Conservation (phyloP, 2,329 filamentous ascomycete genomes). For the Hypoxylon sp. region DNA sequence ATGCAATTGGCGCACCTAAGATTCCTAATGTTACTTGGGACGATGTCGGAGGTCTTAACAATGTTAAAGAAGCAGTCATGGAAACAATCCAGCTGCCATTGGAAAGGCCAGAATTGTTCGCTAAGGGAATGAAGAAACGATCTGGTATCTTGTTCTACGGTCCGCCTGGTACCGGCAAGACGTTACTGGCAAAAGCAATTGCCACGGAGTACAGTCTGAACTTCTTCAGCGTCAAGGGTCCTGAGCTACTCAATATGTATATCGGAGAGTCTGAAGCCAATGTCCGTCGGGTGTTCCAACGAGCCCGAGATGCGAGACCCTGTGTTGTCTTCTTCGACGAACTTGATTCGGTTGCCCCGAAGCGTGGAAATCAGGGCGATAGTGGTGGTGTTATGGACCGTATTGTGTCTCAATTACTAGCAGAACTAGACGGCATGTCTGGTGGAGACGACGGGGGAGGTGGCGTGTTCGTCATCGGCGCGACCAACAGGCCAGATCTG, state of each 20-base stretch:
- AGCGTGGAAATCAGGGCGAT: constrained; percentile 96
- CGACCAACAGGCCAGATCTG: constrained; percentile 94
- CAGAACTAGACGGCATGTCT: constrained; percentile 98
- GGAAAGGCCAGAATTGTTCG: constrained; percentile 92
- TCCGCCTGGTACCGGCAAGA: constrained; percentile 92
- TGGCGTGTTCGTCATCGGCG: constrained; percentile 96
- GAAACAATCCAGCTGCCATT: constrained; percentile 96
- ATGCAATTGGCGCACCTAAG: constrained; percentile 96
- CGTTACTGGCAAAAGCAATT: constrained; percentile 91
- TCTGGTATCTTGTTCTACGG: constrained; percentile 95
- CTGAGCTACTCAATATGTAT: constrained; percentile 95
- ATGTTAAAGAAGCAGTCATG: constrained; percentile 96
- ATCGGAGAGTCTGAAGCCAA: constrained; percentile 96
- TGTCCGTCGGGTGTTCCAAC: constrained; percentile 89
- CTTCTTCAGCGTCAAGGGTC: constrained; percentile 94
- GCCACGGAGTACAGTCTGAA: constrained; percentile 94
- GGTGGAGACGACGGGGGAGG: constrained; percentile 85
- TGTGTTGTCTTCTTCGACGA: constrained; percentile 97
- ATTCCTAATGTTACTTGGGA: constrained; percentile 98
- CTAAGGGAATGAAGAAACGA: constrained; percentile 97
- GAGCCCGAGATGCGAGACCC: constrained; percentile 85
- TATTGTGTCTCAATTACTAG: constrained; percentile 94
- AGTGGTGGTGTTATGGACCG: constrained; percentile 98
- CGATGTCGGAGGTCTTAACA: constrained; percentile 91
- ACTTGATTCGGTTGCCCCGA: constrained; percentile 92